Conservation (phyloP, 768 basidiomycete species). For the Mycena latifolia region DNA sequence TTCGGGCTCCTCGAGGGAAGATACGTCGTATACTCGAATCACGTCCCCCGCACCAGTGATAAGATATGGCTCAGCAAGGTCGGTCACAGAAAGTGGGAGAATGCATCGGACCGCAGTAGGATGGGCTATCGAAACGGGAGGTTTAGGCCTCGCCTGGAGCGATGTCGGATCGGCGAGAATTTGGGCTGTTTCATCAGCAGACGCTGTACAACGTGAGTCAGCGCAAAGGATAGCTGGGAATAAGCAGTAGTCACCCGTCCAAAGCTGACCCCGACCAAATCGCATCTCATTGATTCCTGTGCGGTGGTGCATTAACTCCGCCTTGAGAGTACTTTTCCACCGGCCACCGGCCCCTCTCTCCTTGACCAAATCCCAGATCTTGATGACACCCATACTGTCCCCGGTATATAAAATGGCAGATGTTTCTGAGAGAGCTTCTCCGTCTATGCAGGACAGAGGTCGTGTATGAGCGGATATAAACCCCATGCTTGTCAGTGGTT, state of each 20-base stretch:
- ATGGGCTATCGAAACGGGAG: constrained; percentile 67
- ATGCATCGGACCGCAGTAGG: constrained; percentile 77
- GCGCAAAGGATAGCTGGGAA: neutral
- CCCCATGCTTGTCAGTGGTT: constrained; percentile 65
- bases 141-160: constrained; percentile 44
- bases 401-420: constrained; percentile 78
- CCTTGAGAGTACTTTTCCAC: constrained; percentile 64
- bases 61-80: constrained; percentile 78
- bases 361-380: constrained; percentile 78
- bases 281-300: constrained; percentile 85
- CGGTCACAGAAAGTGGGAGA: constrained; percentile 74
- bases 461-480: constrained; percentile 88
- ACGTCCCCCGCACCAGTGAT: constrained; percentile 89
- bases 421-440: constrained; percentile 58
- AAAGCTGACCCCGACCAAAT: constrained; percentile 78
- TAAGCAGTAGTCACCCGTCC: constrained; percentile 75
- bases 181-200: constrained; percentile 88
- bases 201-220: constrained; percentile 65
- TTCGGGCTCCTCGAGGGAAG: constrained; percentile 74
- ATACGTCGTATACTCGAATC: constrained; percentile 85
- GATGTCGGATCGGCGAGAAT: constrained; percentile 59
- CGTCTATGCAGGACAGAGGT: constrained; percentile 85
- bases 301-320: constrained; percentile 79
- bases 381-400: constrained; percentile 94
- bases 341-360: constrained; percentile 51